These are phyloP conservation scores for Zasmidium citrigriseum DNA, from an alignment of 2,329 filamentous ascomycete genomes.

Conservation along the genomic window DNA sequence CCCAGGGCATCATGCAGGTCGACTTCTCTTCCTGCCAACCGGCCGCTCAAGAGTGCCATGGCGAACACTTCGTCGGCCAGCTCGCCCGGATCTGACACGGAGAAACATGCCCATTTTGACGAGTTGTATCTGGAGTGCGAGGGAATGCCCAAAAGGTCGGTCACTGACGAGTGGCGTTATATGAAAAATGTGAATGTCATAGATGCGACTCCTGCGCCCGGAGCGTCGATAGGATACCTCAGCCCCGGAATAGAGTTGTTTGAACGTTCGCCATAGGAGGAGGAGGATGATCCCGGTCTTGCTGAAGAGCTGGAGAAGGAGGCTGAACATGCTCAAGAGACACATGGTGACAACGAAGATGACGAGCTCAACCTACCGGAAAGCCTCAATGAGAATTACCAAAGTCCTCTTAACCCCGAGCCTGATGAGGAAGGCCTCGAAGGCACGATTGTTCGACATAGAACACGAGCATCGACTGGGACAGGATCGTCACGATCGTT, in stretches of 20 bases:
- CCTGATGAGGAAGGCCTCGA: no score
- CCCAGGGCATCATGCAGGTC: neutral
- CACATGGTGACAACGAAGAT: no score
- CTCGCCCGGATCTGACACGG: neutral
- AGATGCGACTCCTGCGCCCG: neutral
- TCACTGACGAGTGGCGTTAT: neutral
- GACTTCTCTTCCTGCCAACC: neutral
- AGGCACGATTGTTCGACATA: no score
- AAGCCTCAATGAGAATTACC: no score
- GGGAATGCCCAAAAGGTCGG: neutral
- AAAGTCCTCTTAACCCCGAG: no score
- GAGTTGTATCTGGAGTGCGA: neutral
- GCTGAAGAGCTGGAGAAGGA: neutral
- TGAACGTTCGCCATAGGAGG: neutral
- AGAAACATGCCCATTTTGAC: neutral
- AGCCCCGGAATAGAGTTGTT: neutral
- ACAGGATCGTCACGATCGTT: no score
- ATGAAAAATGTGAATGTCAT: no score
- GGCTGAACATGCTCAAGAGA: neutral
- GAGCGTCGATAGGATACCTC: neutral
- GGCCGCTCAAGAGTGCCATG: neutral
- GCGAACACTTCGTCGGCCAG: neutral
- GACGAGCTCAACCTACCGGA: no score
- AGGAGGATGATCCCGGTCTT: neutral
- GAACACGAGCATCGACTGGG: no score